phyloP scores from a whole-genome alignment of 2,329 filamentous ascomycete genomes.

The Colletotrichum sp. region DNA sequence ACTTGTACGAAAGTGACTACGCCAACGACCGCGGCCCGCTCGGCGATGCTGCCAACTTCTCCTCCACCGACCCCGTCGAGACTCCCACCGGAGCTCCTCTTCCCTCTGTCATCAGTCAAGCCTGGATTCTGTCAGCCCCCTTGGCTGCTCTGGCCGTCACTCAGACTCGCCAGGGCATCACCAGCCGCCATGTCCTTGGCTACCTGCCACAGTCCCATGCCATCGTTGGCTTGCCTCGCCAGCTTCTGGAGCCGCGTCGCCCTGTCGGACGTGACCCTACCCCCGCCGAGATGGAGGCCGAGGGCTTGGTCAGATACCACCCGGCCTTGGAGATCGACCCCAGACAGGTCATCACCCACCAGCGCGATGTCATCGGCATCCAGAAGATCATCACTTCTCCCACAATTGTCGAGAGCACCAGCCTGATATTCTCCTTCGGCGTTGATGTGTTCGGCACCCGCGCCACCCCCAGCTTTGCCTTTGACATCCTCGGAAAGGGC shows the following conservation, averaged over 20 bases:
- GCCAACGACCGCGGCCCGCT: conserved; percentile 86
- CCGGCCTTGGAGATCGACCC: conserved; percentile 85
- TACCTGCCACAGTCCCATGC: conserved; percentile 75
- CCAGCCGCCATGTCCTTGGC: conserved; percentile 80
- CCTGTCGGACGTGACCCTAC: conserved; percentile 86
- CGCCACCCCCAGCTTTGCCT: conserved; percentile 84
- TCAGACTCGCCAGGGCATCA: conserved; percentile 90
- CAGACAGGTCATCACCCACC: conserved; percentile 79
- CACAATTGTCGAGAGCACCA: conserved; percentile 89
- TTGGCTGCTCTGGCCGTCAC: conserved; percentile 83
- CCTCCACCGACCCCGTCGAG: conserved; percentile 72
- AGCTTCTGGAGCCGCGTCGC: conserved; percentile 82
- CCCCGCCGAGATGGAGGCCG: conserved; percentile 74
- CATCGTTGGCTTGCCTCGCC: conserved; percentile 80
- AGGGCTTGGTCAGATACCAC: conserved; percentile 79
- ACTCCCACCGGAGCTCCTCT: conserved; percentile 59
- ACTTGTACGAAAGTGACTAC: conserved; percentile 86
- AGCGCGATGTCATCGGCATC: conserved; percentile 80
- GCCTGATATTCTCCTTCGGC: conserved; percentile 86
- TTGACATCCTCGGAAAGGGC: conserved; percentile 90
- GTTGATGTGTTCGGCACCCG: conserved; percentile 87
- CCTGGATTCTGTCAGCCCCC: conserved; percentile 80
- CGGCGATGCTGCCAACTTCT: conserved; percentile 73
- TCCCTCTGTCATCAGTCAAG: conserved; percentile 79
- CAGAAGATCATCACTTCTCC: conserved; percentile 75